Evolutionary conservation across 495 filamentous ascomycete genomes (phyloP).

Genomic region (Penicillium fimorum): DNA sequence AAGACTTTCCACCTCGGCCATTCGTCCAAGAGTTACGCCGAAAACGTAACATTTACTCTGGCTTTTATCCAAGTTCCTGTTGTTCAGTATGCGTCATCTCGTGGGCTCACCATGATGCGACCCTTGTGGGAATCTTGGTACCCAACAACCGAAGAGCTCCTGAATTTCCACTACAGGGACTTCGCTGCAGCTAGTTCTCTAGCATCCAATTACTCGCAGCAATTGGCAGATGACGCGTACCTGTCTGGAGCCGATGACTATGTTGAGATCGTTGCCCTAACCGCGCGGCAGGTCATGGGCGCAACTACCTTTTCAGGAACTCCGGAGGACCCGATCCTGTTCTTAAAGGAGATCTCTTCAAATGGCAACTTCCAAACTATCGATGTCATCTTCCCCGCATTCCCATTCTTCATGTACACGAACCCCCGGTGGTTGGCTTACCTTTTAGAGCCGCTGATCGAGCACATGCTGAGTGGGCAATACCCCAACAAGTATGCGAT

Average conservation of each 20-base stretch:
- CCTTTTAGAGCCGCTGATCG: constrained; percentile 82
- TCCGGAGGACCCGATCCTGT: constrained; percentile 76
- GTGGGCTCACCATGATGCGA: constrained; percentile 78
- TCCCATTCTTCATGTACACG: constrained; percentile 93
- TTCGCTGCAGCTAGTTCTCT: constrained; percentile 59
- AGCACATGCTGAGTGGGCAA: constrained; percentile 87
- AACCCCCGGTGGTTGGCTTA: constrained; percentile 91
- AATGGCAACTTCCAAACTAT: constrained; percentile 95
- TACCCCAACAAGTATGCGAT: constrained; percentile 91
- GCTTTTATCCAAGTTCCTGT: constrained; percentile 82
- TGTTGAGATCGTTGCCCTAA: constrained; percentile 82
- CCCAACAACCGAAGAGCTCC: constrained; percentile 55
- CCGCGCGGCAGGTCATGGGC: constrained; percentile 88
- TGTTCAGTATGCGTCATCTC: constrained; percentile 78
- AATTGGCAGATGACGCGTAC: constrained; percentile 74
- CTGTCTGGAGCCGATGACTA: constrained; percentile 48
- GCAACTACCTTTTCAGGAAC: constrained; percentile 88
- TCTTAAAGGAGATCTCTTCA: constrained; percentile 93
- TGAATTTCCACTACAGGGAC: constrained; percentile 76
- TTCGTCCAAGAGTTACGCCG: constrained; percentile 22
- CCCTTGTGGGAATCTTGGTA: constrained; percentile 86
- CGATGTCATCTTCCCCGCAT: constrained; percentile 94
- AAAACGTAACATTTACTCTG: constrained; percentile 76
- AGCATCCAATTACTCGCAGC: constrained; percentile 74
- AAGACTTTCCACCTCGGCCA: constrained; percentile 65